These are phyloP conservation scores for Codiaeum variegatum DNA, from an alignment of 441 rosid species.

Conservation along the genomic window DNA sequence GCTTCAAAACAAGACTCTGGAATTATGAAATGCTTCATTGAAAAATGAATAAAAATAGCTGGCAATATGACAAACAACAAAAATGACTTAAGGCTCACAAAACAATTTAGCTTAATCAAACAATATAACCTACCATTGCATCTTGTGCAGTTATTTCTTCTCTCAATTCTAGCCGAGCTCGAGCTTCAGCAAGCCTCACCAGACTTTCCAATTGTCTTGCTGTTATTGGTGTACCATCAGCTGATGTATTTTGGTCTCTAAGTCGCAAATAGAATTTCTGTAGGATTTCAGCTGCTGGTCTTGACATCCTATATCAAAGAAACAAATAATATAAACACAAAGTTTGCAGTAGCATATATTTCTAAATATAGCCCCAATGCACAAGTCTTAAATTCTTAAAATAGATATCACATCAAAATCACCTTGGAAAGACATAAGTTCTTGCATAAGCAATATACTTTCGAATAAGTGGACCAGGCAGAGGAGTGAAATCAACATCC, in stretches of 20 bases:
- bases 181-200: slow-evolving; percentile 90
- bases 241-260: slow-evolving; percentile 86
- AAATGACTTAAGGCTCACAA: neutral
- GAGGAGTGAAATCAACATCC: slow-evolving; percentile 67
- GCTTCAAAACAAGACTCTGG: neutral
- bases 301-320: slow-evolving; percentile 64
- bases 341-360: slow-evolving; percentile 16
- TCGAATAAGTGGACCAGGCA: slow-evolving; percentile 83
- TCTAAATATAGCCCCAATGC: neutral
- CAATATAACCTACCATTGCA: slow-evolving; percentile 39
- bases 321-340: slow-evolving; percentile 11
- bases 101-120: neutral
- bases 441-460: slow-evolving; percentile 93
- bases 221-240: slow-evolving; percentile 93
- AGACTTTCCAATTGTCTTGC: slow-evolving; percentile 97
- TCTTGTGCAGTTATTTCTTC: slow-evolving; percentile 91
- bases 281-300: slow-evolving; percentile 86
- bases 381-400: slow-evolving; percentile 15
- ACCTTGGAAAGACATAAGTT: slow-evolving; percentile 82
- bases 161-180: slow-evolving; percentile 92
- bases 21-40: neutral
- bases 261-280: slow-evolving; percentile 85
- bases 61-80: neutral
- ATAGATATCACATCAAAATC: slow-evolving; percentile 28
- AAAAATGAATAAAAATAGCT: neutral